Conservation (phyloP, 2,329 filamentous ascomycete genomes). For the Fusarium floridanum region DNA sequence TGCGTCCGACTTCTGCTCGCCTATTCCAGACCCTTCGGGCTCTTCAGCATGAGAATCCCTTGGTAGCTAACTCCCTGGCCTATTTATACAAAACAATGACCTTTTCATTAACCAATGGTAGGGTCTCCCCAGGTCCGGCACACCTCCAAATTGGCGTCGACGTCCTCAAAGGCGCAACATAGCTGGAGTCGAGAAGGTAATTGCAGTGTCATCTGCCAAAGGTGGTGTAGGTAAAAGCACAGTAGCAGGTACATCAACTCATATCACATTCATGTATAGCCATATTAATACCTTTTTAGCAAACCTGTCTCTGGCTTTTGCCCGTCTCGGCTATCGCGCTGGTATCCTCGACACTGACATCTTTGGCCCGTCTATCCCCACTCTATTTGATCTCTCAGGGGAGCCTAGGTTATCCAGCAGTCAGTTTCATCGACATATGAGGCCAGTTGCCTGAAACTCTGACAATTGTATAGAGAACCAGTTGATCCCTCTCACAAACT, state of each 20-base stretch:
- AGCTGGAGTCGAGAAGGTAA: constrained; percentile 86
- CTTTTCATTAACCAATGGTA: constrained; percentile 51
- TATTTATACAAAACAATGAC: fast-evolving
- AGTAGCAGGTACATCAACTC: constrained; percentile 73
- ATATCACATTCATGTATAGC: not conserved
- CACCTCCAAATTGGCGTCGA: constrained; percentile 70
- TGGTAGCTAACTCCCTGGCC: constrained; percentile 64
- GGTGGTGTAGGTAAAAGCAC: constrained; percentile 99
- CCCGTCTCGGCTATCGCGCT: constrained; percentile 81
- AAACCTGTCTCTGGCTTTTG: constrained; percentile 90
- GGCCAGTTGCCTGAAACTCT: not conserved
- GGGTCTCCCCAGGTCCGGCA: constrained; percentile 86
- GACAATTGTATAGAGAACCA: constrained; percentile 72
- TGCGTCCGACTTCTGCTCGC: constrained; percentile 54
- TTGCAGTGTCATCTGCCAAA: constrained; percentile 97
- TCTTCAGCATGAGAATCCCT: constrained; percentile 83
- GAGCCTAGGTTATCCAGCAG: constrained; percentile 82
- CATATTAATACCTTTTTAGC: constrained; percentile 54
- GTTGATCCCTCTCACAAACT: constrained; percentile 89
- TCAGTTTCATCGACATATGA: constrained; percentile 55
- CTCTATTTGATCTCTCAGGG: constrained; percentile 83
- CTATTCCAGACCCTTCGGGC: constrained; percentile 51
- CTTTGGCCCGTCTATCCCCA: constrained; percentile 95
- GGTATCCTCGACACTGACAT: constrained; percentile 97
- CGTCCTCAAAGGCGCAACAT: constrained; percentile 86